Percentiles rank a stretch among this genome's conserved stretches.
These are phyloP conservation scores for Candida ficus DNA, from an alignment of 805 yeast genomes.

Conservation along the genomic window DNA sequence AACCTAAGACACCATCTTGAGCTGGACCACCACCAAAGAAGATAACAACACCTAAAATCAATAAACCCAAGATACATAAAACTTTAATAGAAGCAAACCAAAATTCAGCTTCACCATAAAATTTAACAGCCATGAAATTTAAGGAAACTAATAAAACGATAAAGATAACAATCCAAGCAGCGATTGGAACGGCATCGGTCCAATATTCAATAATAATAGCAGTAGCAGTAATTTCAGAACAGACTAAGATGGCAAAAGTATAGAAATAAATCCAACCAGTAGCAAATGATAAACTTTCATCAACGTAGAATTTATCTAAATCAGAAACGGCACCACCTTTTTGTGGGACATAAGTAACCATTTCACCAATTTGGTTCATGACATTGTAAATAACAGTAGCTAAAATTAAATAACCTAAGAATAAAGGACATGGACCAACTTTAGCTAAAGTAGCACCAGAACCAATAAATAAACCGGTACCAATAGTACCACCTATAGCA, in stretches of 20 bases:
- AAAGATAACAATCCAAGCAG: slow-evolving; percentile 57
- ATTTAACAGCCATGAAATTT: slow-evolving; percentile 54
- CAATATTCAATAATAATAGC: slow-evolving; percentile 48
- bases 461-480: slow-evolving; percentile 80
- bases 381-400: slow-evolving; percentile 61
- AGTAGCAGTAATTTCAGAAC: slow-evolving; percentile 52
- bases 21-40: slow-evolving; percentile 65
- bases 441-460: slow-evolving; percentile 54
- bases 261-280: slow-evolving; percentile 27
- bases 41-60: slow-evolving; percentile 49
- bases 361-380: slow-evolving; percentile 62
- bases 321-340: slow-evolving; percentile 63
- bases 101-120: slow-evolving; percentile 55
- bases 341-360: slow-evolving; percentile 56
- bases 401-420: slow-evolving; percentile 58
- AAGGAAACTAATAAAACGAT: slow-evolving; percentile 38
- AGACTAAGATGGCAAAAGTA: slow-evolving; percentile 21
- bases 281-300: slow-evolving; percentile 25
- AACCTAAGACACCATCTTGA: slow-evolving; percentile 49
- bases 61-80: slow-evolving; percentile 56
- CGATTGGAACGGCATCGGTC: slow-evolving; percentile 56
- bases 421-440: slow-evolving; percentile 68
- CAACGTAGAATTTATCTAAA: slow-evolving; percentile 49
- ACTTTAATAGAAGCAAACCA: slow-evolving; percentile 62
- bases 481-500: slow-evolving; percentile 81